A percentile compares a stretch with the other conserved stretches of the same genome.
phyloP scores from a whole-genome alignment of 495 filamentous ascomycete genomes.

The Thozetella sp. region DNA sequence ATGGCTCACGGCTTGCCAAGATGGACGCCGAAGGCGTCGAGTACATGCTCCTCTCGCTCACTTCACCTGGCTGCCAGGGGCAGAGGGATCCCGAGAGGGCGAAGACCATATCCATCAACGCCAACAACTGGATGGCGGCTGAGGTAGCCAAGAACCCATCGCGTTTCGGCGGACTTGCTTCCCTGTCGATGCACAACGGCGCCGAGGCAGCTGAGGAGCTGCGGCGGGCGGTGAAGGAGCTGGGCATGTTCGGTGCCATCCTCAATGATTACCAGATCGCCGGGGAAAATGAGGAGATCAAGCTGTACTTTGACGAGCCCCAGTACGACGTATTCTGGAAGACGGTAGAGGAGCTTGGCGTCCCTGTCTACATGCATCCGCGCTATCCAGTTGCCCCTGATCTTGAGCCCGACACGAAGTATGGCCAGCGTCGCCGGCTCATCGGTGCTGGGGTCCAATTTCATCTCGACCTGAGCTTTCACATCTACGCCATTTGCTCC shows the following conservation, averaged over 20 bases:
- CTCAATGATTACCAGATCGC: conserved; percentile 56
- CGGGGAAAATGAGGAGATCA: conserved; percentile 37
- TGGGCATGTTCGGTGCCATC: conserved; percentile 60
- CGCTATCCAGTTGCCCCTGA: conserved; percentile 34
- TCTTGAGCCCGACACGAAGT: conserved; percentile 15
- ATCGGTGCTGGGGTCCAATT: conserved; percentile 35
- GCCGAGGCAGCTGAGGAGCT: conserved; percentile 57
- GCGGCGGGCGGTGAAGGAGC: conserved; percentile 52
- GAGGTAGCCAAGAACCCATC: conserved; percentile 50
- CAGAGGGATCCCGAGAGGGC: conserved; percentile 40
- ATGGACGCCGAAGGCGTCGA: conserved; percentile 63
- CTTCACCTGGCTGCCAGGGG: conserved; percentile 60
- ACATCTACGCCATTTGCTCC: conserved; percentile 33
- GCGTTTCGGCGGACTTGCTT: conserved; percentile 59
- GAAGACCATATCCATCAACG: conserved; percentile 35
- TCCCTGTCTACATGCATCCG: conserved; percentile 67
- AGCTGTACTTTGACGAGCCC: conserved; percentile 60
- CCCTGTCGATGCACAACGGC: conserved; percentile 41
- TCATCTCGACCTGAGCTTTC: conserved; percentile 36
- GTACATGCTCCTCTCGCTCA: conserved; percentile 59
- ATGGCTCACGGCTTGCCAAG: conserved; percentile 46
- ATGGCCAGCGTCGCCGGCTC: conserved; percentile 26
- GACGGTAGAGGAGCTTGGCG: conserved; percentile 56
- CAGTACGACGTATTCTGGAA: conserved; percentile 62
- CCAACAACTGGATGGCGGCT: conserved; percentile 60